Evolutionary conservation across 345 rosid genomes (phyloP).

Genomic region (Salix purpurea): DNA sequence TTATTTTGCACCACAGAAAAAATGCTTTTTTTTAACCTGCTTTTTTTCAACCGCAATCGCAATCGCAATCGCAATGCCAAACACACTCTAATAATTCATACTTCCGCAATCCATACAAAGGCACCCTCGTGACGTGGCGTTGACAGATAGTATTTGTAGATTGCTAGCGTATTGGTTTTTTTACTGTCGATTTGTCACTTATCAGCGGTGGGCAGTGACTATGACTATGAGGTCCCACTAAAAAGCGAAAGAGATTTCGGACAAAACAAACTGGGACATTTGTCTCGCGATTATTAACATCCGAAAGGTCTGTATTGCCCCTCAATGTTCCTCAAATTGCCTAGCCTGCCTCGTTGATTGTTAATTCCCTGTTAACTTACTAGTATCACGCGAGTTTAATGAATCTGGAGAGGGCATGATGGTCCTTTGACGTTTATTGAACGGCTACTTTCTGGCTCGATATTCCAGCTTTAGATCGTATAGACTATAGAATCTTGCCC

Average conservation of each 20-base stretch:
- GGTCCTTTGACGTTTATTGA: background rate
- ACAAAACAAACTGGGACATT: slow-evolving; percentile 1
- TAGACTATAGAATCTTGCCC: background rate
- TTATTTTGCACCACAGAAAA: too few species aligned
- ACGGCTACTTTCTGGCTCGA: slow-evolving; percentile 5
- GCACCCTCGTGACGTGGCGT: background rate
- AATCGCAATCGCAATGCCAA: too few species aligned
- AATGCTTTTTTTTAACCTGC: too few species aligned
- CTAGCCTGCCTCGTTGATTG: background rate
- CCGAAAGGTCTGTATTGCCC: background rate
- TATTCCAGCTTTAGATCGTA: background rate
- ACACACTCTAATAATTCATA: too few species aligned
- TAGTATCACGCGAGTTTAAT: background rate
- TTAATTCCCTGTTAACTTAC: background rate
- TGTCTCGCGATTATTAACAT: background rate
- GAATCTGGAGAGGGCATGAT: background rate
- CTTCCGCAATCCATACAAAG: background rate
- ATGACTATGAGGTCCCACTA: background rate
- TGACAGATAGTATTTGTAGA: background rate
- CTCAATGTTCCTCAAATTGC: background rate
- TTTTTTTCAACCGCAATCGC: too few species aligned
- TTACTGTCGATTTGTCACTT: background rate
- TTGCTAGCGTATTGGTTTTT: too few species aligned
- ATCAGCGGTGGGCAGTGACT: background rate
- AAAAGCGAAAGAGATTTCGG: background rate